Base-by-base conservation (phyloP, 495 filamentous ascomycete species). In the Penicillium bialowiezense region DNA sequence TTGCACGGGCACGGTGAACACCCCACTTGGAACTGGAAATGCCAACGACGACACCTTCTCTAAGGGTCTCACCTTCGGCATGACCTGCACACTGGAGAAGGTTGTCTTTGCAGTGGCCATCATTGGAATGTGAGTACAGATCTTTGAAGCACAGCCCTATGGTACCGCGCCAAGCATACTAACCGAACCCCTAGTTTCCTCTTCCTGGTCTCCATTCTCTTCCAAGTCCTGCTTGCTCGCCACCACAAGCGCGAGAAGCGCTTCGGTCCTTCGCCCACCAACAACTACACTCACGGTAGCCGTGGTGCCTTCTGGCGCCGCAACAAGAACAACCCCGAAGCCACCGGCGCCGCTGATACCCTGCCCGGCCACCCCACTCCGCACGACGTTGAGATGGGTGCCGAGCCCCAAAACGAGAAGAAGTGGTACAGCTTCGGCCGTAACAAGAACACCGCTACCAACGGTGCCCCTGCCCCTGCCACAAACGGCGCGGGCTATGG, bases 241-340 rank as follows among this genome's bases (percentile, higher is more conserved):
- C 74, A 89, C 64, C 86, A 86, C 70, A 79, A 83, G 60, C 84
- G 85, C 59, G 87, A 93, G 72, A 86, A 86, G 68, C 82, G 85
- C 41, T 90, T 84, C 72, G 89, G 87, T 31, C 88, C 90, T 19
- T 78, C 81, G 51, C 88, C 89, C 7, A 74, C 78, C 42, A 92
- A 91, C 75, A 75, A 80, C 63, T 91, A 91, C 72, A 90, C 87
- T 15, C 82, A 78, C 21, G 89, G 88, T 43, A 81, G 70, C 43
- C 75, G 75, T 51, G 75, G 69, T 21, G 63, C 70, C 29, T 62
- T 54, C 68, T 84, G 77, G 73, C 68, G 67, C 46, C 69, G 67
- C 52, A 76, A 69, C 56, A 72, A 72, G 65, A 65, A 70, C 44
- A 63, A 56, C 56, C 62, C 62, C 33, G 74, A 71, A 40, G 59